Evolutionary conservation across 192 early-diverging fungal genomes (phyloP).

Genomic region (Gamsiella multidivaricata): DNA sequence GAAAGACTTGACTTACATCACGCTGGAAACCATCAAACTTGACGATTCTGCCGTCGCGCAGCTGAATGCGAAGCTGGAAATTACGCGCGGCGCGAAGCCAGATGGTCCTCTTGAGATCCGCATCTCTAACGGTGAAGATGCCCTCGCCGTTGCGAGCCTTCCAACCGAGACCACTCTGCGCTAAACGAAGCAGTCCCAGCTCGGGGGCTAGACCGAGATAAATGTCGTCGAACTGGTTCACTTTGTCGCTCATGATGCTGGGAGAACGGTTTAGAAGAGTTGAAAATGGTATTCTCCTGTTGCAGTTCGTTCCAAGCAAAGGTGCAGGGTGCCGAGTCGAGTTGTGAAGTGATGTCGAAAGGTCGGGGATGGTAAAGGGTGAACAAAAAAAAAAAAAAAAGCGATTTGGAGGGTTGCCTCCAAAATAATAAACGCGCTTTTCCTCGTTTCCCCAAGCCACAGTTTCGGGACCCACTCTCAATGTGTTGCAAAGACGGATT

Average conservation of each 20-base stretch:
- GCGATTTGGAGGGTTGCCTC: too few relatives aligned
- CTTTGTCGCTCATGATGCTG: slow-evolving; percentile 51
- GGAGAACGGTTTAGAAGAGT: too few relatives aligned
- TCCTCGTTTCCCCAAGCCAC: too few relatives aligned
- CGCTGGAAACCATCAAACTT: slow-evolving; percentile 92
- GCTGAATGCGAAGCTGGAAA: slow-evolving; percentile 81
- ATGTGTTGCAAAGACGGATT: too few relatives aligned
- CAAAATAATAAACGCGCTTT: too few relatives aligned
- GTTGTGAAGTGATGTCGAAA: too few relatives aligned
- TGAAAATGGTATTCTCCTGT: too few relatives aligned
- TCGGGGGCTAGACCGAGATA: slow-evolving; percentile 60
- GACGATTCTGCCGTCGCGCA: slow-evolving; percentile 76
- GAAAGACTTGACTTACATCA: slow-evolving; percentile 79
- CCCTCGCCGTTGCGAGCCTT: slow-evolving; percentile 66
- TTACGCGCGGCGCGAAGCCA: slow-evolving; percentile 90
- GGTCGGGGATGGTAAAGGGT: too few relatives aligned
- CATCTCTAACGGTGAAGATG: slow-evolving; percentile 67
- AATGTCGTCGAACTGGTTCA: slow-evolving; percentile 65
- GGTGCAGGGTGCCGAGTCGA: too few relatives aligned
- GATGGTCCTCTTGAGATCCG: slow-evolving; percentile 77
- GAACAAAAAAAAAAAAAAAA: too few relatives aligned
- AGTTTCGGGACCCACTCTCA: too few relatives aligned
- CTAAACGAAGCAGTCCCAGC: slow-evolving; percentile 61
- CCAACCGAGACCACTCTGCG: slow-evolving; percentile 79
- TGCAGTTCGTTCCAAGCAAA: too few relatives aligned